phyloP scores from a whole-genome alignment of 768 basidiomycete species.

The Rhizopogon roseolus region DNA sequence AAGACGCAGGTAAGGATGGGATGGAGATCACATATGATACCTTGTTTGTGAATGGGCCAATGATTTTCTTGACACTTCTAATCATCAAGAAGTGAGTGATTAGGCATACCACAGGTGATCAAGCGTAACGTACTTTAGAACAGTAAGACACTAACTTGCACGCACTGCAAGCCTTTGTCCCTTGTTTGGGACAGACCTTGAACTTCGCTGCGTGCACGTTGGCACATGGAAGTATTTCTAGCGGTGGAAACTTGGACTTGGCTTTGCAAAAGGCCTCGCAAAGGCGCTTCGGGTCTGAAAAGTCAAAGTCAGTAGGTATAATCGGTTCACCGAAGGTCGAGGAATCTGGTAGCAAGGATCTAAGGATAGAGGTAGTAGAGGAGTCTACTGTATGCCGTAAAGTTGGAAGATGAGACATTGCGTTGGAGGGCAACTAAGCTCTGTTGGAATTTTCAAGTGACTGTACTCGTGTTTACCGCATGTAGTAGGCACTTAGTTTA shows the following conservation, averaged over 20 bases:
- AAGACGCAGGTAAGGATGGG: not conserved
- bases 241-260: conserved; percentile 19
- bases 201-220: conserved; percentile 23
- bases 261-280: not conserved
- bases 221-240: conserved; percentile 30
- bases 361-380: not conserved
- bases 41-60: conserved; percentile 35
- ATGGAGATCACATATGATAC: conserved; percentile 12
- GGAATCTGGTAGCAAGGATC: not conserved
- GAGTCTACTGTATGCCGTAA: not conserved
- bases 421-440: not conserved
- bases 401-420: not conserved
- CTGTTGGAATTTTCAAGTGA: too few species aligned
- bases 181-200: conserved; percentile 24
- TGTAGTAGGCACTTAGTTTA: too few species aligned
- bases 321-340: not conserved
- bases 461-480: too few species aligned
- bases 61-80: conserved; percentile 39
- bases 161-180: conserved; percentile 20
- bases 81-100: not conserved
- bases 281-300: not conserved
- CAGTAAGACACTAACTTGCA: conserved; percentile 43
- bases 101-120: not conserved
- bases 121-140: conserved; percentile 23
- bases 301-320: not conserved